These are phyloP conservation scores for Umbellularia californica DNA, from an alignment of 164 flowering plant genomes.

Conservation along the genomic window DNA sequence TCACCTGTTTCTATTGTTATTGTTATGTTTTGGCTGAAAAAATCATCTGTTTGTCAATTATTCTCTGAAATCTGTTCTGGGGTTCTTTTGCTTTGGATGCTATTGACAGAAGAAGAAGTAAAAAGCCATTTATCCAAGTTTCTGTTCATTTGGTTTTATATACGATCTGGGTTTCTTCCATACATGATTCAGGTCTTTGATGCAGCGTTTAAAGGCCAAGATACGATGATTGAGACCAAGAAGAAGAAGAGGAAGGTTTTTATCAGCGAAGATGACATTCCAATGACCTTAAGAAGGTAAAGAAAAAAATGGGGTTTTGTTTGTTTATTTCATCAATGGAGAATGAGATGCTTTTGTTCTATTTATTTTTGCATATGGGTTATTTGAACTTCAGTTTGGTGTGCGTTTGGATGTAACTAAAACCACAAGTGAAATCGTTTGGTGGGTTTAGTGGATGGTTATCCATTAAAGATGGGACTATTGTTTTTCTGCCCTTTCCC, in stretches of 20 bases:
- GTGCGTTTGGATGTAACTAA: neutral
- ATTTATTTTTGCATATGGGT: neutral
- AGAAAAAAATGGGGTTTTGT: neutral
- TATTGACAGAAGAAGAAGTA: no score
- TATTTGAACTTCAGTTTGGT: neutral
- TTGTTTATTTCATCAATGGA: neutral
- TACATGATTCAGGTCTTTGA: neutral
- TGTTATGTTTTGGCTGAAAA: no score
- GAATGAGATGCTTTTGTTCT: neutral
- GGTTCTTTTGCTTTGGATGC: no score
- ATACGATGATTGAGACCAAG: constrained; percentile 32
- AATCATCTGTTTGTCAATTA: no score
- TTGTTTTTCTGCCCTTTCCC: neutral
- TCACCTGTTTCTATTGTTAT: no score
- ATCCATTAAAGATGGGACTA: neutral
- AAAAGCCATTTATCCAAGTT: neutral
- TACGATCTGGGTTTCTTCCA: neutral
- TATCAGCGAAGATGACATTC: constrained; percentile 55
- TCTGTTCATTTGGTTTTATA: neutral
- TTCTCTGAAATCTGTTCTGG: no score
- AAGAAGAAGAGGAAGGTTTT: constrained; percentile 24
- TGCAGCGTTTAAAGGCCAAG: neutral
- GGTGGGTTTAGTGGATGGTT: neutral
- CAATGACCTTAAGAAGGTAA: constrained; percentile 54
- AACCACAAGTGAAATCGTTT: neutral